These are phyloP conservation scores for Mycena alexandri DNA, from an alignment of 768 basidiomycete species.

Conservation along the genomic window DNA sequence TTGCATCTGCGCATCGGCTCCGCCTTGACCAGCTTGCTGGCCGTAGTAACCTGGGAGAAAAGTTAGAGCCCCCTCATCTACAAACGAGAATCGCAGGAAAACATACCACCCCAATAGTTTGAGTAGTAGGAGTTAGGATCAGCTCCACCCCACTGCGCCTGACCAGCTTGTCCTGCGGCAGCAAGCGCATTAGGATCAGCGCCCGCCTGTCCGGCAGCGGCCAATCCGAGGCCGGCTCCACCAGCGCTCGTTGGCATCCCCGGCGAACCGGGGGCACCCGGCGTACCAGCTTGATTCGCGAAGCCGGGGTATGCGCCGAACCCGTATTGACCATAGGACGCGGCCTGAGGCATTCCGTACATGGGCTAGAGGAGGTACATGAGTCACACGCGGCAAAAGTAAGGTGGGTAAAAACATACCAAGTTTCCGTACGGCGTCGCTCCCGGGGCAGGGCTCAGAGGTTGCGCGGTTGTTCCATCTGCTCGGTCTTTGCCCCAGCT, in stretches of 20 bases:
- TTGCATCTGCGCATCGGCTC: constrained; percentile 68
- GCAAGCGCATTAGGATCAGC: constrained; percentile 65
- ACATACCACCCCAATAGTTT: constrained; percentile 88
- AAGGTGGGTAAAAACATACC: constrained; percentile 60
- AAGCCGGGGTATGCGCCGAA: constrained; percentile 83
- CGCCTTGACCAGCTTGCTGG: constrained; percentile 75
- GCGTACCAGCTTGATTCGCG: constrained; percentile 68
- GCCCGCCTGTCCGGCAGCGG: constrained; percentile 69
- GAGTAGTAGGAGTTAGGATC: constrained; percentile 84
- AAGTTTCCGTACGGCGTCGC: constrained; percentile 83
- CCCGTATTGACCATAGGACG: constrained; percentile 82
- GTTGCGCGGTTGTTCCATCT: constrained; percentile 72
- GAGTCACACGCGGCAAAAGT: constrained; percentile 17
- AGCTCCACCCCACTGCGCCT: constrained; percentile 82
- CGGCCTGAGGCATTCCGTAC: constrained; percentile 92
- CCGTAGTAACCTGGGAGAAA: constrained; percentile 78
- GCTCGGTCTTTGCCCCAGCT: constrained; percentile 98
- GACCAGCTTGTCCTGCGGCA: constrained; percentile 69
- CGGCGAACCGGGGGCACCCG: constrained; percentile 65
- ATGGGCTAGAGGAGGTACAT: constrained; percentile 67
- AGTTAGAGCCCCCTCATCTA: constrained; percentile 32
- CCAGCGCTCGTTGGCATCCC: constrained; percentile 71
- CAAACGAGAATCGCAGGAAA: neutral
- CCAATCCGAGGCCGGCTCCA: constrained; percentile 66
- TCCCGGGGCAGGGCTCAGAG: constrained; percentile 71